These are phyloP conservation scores for Wallacemonas rigidus DNA, from an alignment of 208 protist species.

Conservation along the genomic window DNA sequence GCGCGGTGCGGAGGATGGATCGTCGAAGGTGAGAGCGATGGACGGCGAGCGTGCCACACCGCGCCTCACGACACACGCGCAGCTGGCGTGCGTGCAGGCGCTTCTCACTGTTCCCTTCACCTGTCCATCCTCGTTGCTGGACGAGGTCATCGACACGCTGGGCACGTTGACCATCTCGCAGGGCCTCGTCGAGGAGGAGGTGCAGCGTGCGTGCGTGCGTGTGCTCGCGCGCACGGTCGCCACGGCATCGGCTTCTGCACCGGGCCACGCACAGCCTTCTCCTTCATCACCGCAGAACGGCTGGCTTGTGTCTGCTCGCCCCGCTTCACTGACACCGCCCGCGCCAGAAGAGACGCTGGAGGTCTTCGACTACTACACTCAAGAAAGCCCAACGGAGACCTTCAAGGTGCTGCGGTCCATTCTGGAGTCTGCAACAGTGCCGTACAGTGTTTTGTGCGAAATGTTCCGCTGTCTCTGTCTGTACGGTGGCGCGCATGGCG, in stretches of 20 bases:
- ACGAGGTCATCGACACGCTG: constrained; percentile 46
- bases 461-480: constrained; percentile 60
- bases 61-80: background rate
- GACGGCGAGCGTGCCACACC: background rate
- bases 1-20: background rate
- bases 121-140: constrained; percentile 27
- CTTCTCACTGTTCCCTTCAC: background rate
- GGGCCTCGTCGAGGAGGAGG: constrained; percentile 45
- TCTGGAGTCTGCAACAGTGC: constrained; percentile 41
- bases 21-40: background rate
- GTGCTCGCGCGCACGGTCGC: constrained; percentile 36
- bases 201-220: constrained; percentile 53
- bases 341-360: constrained; percentile 21
- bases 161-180: constrained; percentile 30
- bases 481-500: constrained; percentile 61
- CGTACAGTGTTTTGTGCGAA: constrained; percentile 53
- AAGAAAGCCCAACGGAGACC: constrained; percentile 39
- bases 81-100: constrained; percentile 12
- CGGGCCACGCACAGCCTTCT: background rate
- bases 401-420: constrained; percentile 54
- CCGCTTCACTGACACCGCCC: background rate
- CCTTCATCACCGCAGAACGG: background rate
- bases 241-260: constrained; percentile 14
- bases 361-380: constrained; percentile 43
- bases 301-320: constrained; percentile 1